Percentiles rank a stretch among this genome's conserved stretches.
Conservation (phyloP, 2,329 filamentous ascomycete species). For the Neopestalotiopsis clavispora region DNA sequence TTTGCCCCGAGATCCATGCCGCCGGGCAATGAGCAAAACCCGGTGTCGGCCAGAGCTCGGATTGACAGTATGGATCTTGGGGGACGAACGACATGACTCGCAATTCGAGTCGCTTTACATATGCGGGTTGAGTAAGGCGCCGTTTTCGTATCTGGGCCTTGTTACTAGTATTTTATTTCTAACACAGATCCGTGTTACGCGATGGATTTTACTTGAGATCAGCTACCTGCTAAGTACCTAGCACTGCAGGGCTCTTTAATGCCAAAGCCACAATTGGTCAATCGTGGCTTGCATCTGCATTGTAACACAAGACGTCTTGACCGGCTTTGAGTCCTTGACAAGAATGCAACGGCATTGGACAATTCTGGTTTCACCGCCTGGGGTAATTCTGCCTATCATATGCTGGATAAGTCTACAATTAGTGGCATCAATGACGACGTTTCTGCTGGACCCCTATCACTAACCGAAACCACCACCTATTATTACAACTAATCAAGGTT, state of each 20-base stretch:
- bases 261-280: not conserved
- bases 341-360: not conserved
- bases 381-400: slow-evolving; percentile 4
- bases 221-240: not conserved
- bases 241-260: not conserved
- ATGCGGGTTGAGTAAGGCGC: slow-evolving; percentile 3
- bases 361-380: not conserved
- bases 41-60: not conserved
- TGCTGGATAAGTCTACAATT: not conserved
- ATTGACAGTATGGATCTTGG: not conserved
- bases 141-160: not conserved
- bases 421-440: not conserved
- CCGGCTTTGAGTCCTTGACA: not conserved
- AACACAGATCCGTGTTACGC: not conserved
- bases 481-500: not conserved
- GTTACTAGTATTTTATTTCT: not conserved
- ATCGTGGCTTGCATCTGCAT: not conserved
- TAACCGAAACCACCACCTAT: not conserved
- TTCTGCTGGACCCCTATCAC: not conserved
- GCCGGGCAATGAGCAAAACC: not conserved
- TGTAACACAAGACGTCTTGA: not conserved
- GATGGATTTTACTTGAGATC: not conserved
- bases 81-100: not conserved
- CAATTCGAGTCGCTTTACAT: not conserved
- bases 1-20: not conserved